A percentile compares a stretch with the other conserved stretches of the same genome.
phyloP scores from a whole-genome alignment of 2,329 filamentous ascomycete genomes.

The Cladosporium sp. region DNA sequence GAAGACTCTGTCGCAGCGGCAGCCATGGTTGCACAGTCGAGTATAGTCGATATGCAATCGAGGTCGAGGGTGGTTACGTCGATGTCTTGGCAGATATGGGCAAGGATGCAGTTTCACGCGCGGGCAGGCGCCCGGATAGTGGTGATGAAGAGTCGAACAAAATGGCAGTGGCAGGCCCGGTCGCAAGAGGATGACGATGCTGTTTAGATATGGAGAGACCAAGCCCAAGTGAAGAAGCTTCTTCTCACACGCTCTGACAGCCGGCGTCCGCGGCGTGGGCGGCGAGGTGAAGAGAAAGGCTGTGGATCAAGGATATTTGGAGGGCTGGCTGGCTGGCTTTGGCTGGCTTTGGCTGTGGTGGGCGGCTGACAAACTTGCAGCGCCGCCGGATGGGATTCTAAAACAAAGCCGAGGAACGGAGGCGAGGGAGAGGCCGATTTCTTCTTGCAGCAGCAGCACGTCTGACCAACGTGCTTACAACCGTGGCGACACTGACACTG shows the following conservation, averaged over 20 bases:
- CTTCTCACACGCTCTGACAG: background rate
- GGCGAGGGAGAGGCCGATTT: conserved; percentile 1
- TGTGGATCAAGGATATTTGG: conserved; percentile 10
- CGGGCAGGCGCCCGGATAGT: conserved; percentile 20
- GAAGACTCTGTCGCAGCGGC: background rate
- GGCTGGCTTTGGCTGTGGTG: conserved; percentile 4
- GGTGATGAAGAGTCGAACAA: conserved; percentile 11
- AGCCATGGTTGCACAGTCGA: conserved; percentile 10
- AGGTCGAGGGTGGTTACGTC: conserved; percentile 17
- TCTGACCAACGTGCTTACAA: conserved; percentile 1
- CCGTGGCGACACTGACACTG: background rate
- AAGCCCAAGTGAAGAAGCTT: background rate
- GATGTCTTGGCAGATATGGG: conserved; percentile 15
- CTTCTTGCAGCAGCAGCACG: conserved; percentile 2
- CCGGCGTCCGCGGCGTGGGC: background rate
- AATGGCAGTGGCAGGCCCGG: conserved; percentile 1
- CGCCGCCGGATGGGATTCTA: conserved; percentile 10
- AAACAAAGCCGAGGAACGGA: conserved; percentile 19
- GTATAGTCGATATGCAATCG: background rate
- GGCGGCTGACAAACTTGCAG: conserved; percentile 18
- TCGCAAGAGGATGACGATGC: conserved; percentile 2
- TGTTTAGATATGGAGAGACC: background rate
- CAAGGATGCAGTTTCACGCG: conserved; percentile 9
- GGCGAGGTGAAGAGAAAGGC: conserved; percentile 9
- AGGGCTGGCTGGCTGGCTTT: conserved; percentile 11